A percentile compares a stretch with the other conserved stretches of the same genome.
Evolutionary conservation across 176 grass and related monocot genomes (phyloP).

Genomic region (Oryza australiensis): DNA sequence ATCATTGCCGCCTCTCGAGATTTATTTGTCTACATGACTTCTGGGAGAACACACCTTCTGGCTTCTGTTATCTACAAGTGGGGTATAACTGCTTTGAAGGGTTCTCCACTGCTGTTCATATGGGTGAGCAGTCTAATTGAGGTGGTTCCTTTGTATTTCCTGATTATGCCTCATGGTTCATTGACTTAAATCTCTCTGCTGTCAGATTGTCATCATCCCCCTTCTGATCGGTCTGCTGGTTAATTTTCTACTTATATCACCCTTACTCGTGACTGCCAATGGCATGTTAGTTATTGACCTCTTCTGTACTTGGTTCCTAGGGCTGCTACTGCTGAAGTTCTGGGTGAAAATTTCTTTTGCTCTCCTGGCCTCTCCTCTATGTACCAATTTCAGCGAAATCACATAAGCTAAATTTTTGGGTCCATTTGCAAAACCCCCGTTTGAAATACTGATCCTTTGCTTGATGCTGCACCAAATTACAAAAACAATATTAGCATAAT

Average conservation of each 20-base stretch:
- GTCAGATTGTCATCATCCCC: constrained; percentile 51
- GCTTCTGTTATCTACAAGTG: constrained; percentile 37
- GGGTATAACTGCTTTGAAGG: constrained; percentile 44
- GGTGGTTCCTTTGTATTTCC: constrained; percentile 12
- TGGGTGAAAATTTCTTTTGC: constrained; percentile 32
- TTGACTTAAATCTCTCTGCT: constrained; percentile 23
- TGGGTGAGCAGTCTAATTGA: constrained; percentile 41
- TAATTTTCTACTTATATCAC: constrained; percentile 47
- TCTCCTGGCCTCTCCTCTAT: not conserved
- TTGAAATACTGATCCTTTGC: no score
- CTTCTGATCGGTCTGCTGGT: constrained; percentile 49
- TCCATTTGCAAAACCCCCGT: no score
- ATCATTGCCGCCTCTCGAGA: constrained; percentile 38
- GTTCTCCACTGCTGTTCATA: constrained; percentile 44
- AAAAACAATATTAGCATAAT: no score
- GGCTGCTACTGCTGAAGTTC: constrained; percentile 39
- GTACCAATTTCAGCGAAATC: constrained; percentile 1
- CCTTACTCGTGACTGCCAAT: constrained; percentile 26
- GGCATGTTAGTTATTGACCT: constrained; percentile 42
- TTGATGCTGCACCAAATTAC: no score
- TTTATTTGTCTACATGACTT: constrained; percentile 28
- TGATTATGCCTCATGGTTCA: constrained; percentile 25
- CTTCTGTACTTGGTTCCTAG: constrained; percentile 46
- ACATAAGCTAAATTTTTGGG: not conserved
- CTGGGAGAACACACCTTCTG: constrained; percentile 35